Base-by-base conservation (phyloP, 306 rosid genomes). In the Canavalia gladiata region DNA sequence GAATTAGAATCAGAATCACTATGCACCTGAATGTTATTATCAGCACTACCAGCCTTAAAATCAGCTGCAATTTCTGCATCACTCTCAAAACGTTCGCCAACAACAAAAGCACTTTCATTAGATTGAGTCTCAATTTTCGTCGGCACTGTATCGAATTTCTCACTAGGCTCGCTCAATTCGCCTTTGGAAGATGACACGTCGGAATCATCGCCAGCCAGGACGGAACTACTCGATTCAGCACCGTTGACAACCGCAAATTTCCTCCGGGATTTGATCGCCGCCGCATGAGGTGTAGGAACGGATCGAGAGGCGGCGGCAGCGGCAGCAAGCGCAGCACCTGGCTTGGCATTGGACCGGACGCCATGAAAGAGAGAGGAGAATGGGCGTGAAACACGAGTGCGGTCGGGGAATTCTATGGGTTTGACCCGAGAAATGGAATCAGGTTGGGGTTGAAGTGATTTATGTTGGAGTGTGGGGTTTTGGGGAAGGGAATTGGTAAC, bases 231-330 rank as follows among this genome's bases (percentile, higher is more conserved):
- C 80, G 74, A 83, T 57, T 86, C 91, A 12, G 68, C 64, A 18
- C 74, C 77, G 4, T 75, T 83, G 8, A 51, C n/a, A 3, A 28
- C 29, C 0, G 80, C 37, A 43, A 25, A 83, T 64, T 67, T 91
- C 87, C 94, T 88, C 71, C 75, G 46, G 6, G 94, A 91, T 81
- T 88, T 91, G 58, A 95, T 93, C 35, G 98, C 96, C 0, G 96
- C 96, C 1, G 97, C 96, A 54, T 95, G 99, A 0, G 99, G 99
- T 0, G 96, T 81, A 4, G 91, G 96, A 29, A 87, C 80, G 45
- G 97, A 88, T 89, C 99, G 90, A 5, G 98, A 90, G 3, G 99
- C 94, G 1, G 99, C 99, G 0, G 92, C 95, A 0, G 99, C 99
- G 0, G 97, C 98, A 0, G 99, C 98, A 28, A 95, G 87, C 12